These are phyloP conservation scores for Shiraia bambusicola DNA, from an alignment of 2,329 filamentous ascomycete species.

Conservation along the genomic window DNA sequence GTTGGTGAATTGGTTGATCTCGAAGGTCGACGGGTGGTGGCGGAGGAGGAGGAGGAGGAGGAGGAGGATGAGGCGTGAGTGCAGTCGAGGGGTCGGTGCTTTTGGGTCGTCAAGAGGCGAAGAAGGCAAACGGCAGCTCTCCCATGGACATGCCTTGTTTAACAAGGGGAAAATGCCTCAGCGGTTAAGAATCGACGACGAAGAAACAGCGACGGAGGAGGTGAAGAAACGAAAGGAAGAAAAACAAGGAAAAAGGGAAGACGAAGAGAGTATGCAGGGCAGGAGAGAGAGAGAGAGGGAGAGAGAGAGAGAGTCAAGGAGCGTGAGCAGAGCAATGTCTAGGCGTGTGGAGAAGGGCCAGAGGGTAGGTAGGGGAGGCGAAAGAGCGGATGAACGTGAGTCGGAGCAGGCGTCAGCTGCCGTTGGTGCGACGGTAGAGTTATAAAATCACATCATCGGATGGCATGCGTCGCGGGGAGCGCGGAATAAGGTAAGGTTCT, in stretches of 20 bases:
- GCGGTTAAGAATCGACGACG: background rate
- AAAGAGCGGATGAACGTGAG: slow-evolving; percentile 39
- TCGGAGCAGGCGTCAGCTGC: slow-evolving; percentile 34
- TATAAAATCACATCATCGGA: slow-evolving; percentile 43
- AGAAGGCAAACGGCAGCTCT: slow-evolving; percentile 8
- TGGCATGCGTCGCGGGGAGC: slow-evolving; percentile 33
- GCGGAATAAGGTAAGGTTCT: slow-evolving; percentile 41
- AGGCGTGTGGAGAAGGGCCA: too few species aligned
- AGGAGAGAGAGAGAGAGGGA: slow-evolving; percentile 2
- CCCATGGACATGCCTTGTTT: slow-evolving; percentile 23
- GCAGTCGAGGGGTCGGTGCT: slow-evolving; percentile 8
- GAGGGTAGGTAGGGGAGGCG: slow-evolving; percentile 7
- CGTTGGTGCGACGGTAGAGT: slow-evolving; percentile 39
- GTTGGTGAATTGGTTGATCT: too few species aligned
- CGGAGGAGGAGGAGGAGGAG: too few species aligned
- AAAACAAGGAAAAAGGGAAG: slow-evolving; percentile 11
- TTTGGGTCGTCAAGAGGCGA: slow-evolving; percentile 10
- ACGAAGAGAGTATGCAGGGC: slow-evolving; percentile 4
- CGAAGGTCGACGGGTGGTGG: too few species aligned
- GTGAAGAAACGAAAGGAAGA: slow-evolving; percentile 10
- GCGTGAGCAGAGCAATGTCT: slow-evolving; percentile 15
- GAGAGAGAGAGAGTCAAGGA: slow-evolving; percentile 16
- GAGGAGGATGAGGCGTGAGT: too few species aligned
- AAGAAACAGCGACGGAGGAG: background rate
- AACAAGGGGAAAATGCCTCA: slow-evolving; percentile 1